Conservation (phyloP, 164 flowering plant species). For the Berberis thunbergii region DNA sequence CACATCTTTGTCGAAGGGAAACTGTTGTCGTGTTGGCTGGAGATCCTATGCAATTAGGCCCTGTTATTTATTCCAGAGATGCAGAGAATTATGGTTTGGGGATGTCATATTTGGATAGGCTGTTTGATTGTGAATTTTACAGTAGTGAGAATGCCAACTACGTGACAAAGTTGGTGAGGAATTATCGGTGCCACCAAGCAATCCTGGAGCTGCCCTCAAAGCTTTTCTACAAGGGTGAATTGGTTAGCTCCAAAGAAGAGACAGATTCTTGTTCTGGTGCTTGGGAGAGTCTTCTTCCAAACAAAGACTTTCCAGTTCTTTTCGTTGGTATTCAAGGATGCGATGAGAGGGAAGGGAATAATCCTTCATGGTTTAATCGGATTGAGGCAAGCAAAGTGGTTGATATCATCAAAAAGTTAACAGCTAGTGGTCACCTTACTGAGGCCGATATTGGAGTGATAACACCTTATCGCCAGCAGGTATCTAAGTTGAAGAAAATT, state of each 20-base stretch:
- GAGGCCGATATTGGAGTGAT: constrained; percentile 80
- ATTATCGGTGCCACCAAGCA: constrained; percentile 73
- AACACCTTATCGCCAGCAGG: constrained; percentile 92
- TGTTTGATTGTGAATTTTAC: constrained; percentile 51
- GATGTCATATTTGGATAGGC: constrained; percentile 75
- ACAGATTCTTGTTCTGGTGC: constrained; percentile 7
- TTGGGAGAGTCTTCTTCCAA: constrained; percentile 44
- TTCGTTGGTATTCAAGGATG: constrained; percentile 85
- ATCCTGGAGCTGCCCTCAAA: constrained; percentile 72
- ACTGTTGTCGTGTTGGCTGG: constrained; percentile 92
- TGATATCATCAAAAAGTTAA: constrained; percentile 47
- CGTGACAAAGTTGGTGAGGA: constrained; percentile 64
- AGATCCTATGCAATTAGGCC: constrained; percentile 92
- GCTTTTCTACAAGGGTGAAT: constrained; percentile 69
- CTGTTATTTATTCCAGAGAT: constrained; percentile 59
- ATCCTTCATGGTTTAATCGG: constrained; percentile 98
- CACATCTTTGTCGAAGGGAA: constrained; percentile 37
- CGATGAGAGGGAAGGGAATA: constrained; percentile 93
- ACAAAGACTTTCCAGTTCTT: constrained; percentile 64
- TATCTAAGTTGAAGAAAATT: constrained; percentile 53
- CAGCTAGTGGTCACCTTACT: constrained; percentile 16
- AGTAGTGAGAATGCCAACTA: constrained; percentile 37
- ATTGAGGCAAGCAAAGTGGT: constrained; percentile 84
- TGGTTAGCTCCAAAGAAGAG: constrained; percentile 64
- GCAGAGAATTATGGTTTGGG: constrained; percentile 71